A percentile compares a stretch with the other conserved stretches of the same genome.
Conservation (phyloP, 768 basidiomycete species). For the Termitomyces sp. region DNA sequence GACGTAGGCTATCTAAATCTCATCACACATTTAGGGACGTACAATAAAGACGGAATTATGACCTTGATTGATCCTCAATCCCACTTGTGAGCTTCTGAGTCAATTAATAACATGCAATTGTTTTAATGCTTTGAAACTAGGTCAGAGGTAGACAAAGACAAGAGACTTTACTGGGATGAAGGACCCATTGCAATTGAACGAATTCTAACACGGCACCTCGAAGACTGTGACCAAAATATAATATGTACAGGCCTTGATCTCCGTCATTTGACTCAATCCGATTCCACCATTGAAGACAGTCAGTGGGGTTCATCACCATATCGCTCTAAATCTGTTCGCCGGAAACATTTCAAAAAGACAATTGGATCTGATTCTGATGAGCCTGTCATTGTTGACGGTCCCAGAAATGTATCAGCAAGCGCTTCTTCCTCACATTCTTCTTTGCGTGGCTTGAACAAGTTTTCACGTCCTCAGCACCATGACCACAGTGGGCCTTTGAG, state of each 20-base stretch:
- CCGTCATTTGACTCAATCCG: background rate
- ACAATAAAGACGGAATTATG: slow-evolving; percentile 1
- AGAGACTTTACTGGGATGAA: slow-evolving; percentile 4
- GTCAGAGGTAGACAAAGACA: background rate
- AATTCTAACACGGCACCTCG: background rate
- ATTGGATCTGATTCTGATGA: background rate
- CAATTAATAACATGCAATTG: background rate
- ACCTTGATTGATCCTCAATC: slow-evolving; percentile 9
- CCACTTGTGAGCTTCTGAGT: background rate
- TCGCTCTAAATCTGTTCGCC: too few species aligned
- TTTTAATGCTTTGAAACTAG: background rate
- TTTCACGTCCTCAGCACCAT: too few species aligned
- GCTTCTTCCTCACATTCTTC: too few species aligned
- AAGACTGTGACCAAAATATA: slow-evolving; percentile 1
- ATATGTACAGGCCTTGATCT: background rate
- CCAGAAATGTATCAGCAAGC: background rate
- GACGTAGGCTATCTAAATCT: background rate
- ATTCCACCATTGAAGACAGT: background rate
- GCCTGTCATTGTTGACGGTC: background rate
- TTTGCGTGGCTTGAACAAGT: too few species aligned
- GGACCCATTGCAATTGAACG: slow-evolving; percentile 5
- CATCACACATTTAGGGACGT: slow-evolving; percentile 1
- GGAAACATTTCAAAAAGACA: background rate
- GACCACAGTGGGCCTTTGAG: background rate
- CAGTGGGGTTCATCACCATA: too few species aligned